Base-by-base conservation (phyloP, 805 yeast species). In the Yarrowia bubula region DNA sequence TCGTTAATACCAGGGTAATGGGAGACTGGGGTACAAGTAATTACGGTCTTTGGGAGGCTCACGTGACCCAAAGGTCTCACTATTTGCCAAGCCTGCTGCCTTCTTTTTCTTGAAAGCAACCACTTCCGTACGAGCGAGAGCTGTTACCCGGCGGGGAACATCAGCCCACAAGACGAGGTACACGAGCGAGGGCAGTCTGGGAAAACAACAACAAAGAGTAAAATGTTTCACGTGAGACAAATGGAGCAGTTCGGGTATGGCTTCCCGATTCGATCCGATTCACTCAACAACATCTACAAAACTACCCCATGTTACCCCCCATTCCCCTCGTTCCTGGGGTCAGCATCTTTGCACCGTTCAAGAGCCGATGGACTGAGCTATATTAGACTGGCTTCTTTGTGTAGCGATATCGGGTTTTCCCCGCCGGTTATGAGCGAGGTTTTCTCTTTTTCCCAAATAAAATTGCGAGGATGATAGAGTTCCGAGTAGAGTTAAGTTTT, bases 61-160 rank as follows among this genome's bases (percentile, higher is more conserved):
- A 48, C 41, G 41, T 35, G 55, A 48, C 13, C 13, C n/a, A 8
- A 1, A 1, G 55, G 28, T 22, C 28, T 22, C 28, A 22, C 28
- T 22, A 22, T 22, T 8, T 35, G 55, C 41, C 55, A 35, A 35
- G 37, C 37, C 13, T 38, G 43, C 44, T 22, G 42, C 42, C 57
- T 50, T 11, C 35, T 17, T 17, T 22, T 11, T 15, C 14, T 33
- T 18, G n/a, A 11, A 7, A 6, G 33, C 22, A 17, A 17, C 18
- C 28, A 15, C 55, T 38, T 51, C 44, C 60, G 35, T 38, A 22
- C 11, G 37, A 51, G 44, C 60, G 44, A n/a, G 6, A 10, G 18
- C 35, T 38, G 60, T 28, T 51, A 51, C 35, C 44, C 60, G 44
- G 60, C 44, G 43, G 60, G 60, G 60, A 38, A n/a, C 6, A 22